Base-by-base conservation (phyloP, 1,284 basidiomycete genomes). In the Rugosomyces carneus region DNA sequence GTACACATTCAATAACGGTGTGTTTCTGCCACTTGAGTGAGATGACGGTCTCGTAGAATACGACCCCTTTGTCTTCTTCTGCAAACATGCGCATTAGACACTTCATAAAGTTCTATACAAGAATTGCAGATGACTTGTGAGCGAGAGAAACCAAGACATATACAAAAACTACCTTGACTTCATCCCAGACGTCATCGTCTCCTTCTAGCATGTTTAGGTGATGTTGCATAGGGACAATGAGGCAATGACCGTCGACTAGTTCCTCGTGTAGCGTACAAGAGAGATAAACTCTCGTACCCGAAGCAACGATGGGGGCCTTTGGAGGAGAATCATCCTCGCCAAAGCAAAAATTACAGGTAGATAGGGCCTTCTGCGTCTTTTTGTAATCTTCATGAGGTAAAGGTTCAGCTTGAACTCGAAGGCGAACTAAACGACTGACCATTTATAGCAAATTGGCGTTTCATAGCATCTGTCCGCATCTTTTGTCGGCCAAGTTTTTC, bases 131-230 rank as follows among this genome's bases (percentile, higher is more conserved):
- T 36, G 37, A n/a, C n/a, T n/a, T n/a, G 7, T 49, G 26, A 48
- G 43, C 39, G 16, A 43, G 24, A 35, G 8, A 37, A 29, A 13
- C 37, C 9, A 24, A 26, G 21, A 3, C 21, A 23, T 37, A 18
- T 18, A 20, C 34, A 1, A 19, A 38, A 70, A 86, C 46, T 60
- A 94, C 93, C 65, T 77, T 77, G 48, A 93, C 81, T 76, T 97
- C 93, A 51, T 96, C 93, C 96, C 96, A 99, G 31, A 94, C 89
- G 59, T 99, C 95, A 53, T 98, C 94, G 56, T 99, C 96, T 18
- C 85, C 89, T 64, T 99, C 96, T 1, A 99, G 73, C 70, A 85
- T 87, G 45, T 81, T 87, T 34, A 99, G 65, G 62, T 93, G 85
- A 64, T 99, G 96, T 55, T 95, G 89, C 37, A 97, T 89, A 0